Evolutionary conservation across 495 filamentous ascomycete species (phyloP), one percentile per base, ranked within the genome.

Genomic region (Cudoniella acicularis): DNA sequence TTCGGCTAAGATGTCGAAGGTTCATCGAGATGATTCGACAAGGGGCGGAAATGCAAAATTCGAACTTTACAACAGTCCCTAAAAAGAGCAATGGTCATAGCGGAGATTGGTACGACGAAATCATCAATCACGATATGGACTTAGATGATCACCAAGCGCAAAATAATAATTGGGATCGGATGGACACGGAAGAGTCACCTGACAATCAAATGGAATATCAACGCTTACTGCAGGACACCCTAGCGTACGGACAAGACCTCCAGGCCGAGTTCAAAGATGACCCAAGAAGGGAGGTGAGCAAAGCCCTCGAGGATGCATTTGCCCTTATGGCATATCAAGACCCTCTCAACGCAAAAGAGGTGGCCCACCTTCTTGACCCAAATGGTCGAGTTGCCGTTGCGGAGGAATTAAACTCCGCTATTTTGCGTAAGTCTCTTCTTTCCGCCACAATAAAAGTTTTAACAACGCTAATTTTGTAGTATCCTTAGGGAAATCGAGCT

Each of bases 1-100:
- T 98, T 73, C 87, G 90, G 55, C 77, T 99, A 49, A 83, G 87
- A 57, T 96, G 94, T 67, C 83, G 91, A 61, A 96, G 93, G 71
- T 96, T 97, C 67, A 83, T 98, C 49, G 94, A 98, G 72, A 96
- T 98, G 90, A 93, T 96, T 62, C 86, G 92, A 22, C 83, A 80
- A 56, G 87, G 83, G 57, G 87, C 84, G 13, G 91, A 96, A 60
- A 73, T 88, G 10, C 77, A 81, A 55, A 70, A 56, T 21, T 47
- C 59, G 11, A 61, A 3, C 18, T 48, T 57, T 9, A 72, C 66
- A 52, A 65, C 64, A 55, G 67, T 62, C 40, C 49, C 57, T 6
- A 65, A 56, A 67, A 72, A 67, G 57, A 49, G 52, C 49, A 57
- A 64, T 57, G 69, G 64, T 36, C 57, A 66, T 36, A 63, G 42